phyloP scores from a whole-genome alignment of 2,329 filamentous ascomycete species.

The Cephalotrichum gorgonifer region DNA sequence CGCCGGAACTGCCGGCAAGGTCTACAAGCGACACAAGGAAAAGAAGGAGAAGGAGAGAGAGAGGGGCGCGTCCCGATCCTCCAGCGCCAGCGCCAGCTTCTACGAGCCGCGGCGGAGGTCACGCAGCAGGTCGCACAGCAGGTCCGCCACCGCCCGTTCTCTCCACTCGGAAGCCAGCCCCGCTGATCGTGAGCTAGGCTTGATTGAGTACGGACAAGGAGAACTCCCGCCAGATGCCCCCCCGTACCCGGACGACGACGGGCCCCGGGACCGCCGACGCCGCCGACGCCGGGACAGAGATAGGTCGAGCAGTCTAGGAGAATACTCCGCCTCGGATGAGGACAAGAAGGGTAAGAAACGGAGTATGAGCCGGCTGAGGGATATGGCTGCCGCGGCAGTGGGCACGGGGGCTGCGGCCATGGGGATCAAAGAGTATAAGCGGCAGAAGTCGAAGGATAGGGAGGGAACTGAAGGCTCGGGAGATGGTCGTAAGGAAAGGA shows the following conservation, averaged over 20 bases:
- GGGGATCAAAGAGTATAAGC: slow-evolving; percentile 48
- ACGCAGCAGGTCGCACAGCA: slow-evolving; percentile 28
- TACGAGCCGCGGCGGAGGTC: slow-evolving; percentile 1
- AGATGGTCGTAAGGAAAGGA: slow-evolving; percentile 17
- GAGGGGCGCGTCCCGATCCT: slow-evolving; percentile 10
- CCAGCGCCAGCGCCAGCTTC: slow-evolving; percentile 8
- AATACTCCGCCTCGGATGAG: slow-evolving; percentile 12
- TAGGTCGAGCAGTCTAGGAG: slow-evolving; percentile 9
- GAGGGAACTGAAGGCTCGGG: not conserved
- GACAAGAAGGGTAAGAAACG: slow-evolving; percentile 26
- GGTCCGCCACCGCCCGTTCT: slow-evolving; percentile 40
- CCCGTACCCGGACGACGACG: slow-evolving; percentile 14
- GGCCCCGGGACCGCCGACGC: slow-evolving; percentile 13
- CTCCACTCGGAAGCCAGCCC: slow-evolving; percentile 35
- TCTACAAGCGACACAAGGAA: slow-evolving; percentile 50
- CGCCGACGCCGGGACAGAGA: slow-evolving; percentile 6
- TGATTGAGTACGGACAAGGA: slow-evolving; percentile 56
- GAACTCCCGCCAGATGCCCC: slow-evolving; percentile 36
- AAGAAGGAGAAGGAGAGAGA: slow-evolving; percentile 27
- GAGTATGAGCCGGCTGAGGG: slow-evolving; percentile 42
- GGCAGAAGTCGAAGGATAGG: slow-evolving; percentile 9
- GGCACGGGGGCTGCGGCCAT: slow-evolving; percentile 50
- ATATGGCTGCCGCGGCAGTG: slow-evolving; percentile 44
- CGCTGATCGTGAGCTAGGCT: slow-evolving; percentile 57
- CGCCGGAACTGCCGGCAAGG: slow-evolving; percentile 48